Evolutionary conservation across 768 basidiomycete genomes (phyloP), one percentile per base, ranked within the genome.

Genomic region (Phylloporus arenicola): DNA sequence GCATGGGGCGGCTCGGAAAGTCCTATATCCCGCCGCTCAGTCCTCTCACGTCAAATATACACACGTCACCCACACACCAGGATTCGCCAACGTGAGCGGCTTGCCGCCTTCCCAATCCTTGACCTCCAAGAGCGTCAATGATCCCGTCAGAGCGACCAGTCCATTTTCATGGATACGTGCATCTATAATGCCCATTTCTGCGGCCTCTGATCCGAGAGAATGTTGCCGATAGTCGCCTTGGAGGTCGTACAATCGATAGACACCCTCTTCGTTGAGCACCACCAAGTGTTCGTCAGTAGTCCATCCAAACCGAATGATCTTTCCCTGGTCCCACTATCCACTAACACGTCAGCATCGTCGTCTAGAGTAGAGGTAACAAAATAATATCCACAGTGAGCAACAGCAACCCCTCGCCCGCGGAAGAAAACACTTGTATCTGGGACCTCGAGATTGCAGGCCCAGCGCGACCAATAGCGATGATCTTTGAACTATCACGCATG

Each of bases 221-320:
- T 84, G 79, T 54, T 97, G 93, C 51, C 80, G 73, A 63, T 93
- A 96, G 57, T 88, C 87, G 48, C 85, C 84, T 67, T 90, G 85
- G 30, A 91, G 71, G 69, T 92, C 87, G 61, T 97, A 97, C 22
- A 97, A 59, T 41, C 96, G 78, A 69, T 96, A 99, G 6, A 79
- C 77, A 22, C 95, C 94, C 59, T 97, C 93, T 68, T 95, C 92
- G 62, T 93, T 90, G 34, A 98, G 70, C 13, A 97, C 80, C 0
- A 85, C 81, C 31, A 99, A 75, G 34, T 82, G 77, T 64, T 94
- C 91, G 59, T 89, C 83, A n/a, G 70, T 63, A 0, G 87, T 87
- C 89, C 89, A 92, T 19, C 90, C 90, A 57, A 91, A 87, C 39
- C 81, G 78, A 46, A 92, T 70, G 38, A 96, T 84, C 59, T 80